Conservation (phyloP, 805 yeast genomes). For the Metschnikowia anglica region DNA sequence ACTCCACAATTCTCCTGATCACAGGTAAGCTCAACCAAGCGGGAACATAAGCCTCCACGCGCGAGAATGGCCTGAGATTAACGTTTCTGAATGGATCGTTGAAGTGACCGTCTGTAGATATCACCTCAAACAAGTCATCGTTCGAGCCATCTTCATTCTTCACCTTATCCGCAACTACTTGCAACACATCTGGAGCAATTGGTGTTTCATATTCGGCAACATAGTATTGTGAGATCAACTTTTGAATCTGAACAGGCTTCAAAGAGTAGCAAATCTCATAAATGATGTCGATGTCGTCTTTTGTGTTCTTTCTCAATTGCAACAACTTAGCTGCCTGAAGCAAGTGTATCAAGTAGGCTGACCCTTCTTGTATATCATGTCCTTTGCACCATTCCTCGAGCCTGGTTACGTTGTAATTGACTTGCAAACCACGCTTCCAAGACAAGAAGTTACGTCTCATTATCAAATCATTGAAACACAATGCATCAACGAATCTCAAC, state of each 20-base stretch:
- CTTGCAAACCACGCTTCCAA: slow-evolving; percentile 97
- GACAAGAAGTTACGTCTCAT: slow-evolving; percentile 93
- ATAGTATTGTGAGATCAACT: slow-evolving; percentile 81
- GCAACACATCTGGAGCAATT: slow-evolving; percentile 74
- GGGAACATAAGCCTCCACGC: slow-evolving; percentile 90
- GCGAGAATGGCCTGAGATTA: slow-evolving; percentile 71
- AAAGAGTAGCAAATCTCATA: slow-evolving; percentile 93
- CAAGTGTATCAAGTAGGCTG: slow-evolving; percentile 78
- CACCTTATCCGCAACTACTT: slow-evolving; percentile 77
- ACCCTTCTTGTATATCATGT: slow-evolving; percentile 85
- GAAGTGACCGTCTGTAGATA: slow-evolving; percentile 70
- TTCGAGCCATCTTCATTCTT: slow-evolving; percentile 54
- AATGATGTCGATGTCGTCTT: slow-evolving; percentile 85
- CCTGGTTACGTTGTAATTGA: slow-evolving; percentile 93
- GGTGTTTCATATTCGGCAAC: slow-evolving; percentile 96
- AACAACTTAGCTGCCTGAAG: slow-evolving; percentile 90
- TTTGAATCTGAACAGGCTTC: slow-evolving; percentile 94
- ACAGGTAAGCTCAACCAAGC: slow-evolving; percentile 89
- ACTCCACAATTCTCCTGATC: slow-evolving; percentile 82
- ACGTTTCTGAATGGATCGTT: slow-evolving; percentile 81
- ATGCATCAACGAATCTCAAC: slow-evolving; percentile 83
- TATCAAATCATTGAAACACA: slow-evolving; percentile 91
- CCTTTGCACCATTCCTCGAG: slow-evolving; percentile 98
- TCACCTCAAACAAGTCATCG: slow-evolving; percentile 68
- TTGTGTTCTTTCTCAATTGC: slow-evolving; percentile 86